Evolutionary conservation across 331 rosid species (phyloP), one percentile per base, ranked within the genome.

Genomic region (Malus hybrid): DNA sequence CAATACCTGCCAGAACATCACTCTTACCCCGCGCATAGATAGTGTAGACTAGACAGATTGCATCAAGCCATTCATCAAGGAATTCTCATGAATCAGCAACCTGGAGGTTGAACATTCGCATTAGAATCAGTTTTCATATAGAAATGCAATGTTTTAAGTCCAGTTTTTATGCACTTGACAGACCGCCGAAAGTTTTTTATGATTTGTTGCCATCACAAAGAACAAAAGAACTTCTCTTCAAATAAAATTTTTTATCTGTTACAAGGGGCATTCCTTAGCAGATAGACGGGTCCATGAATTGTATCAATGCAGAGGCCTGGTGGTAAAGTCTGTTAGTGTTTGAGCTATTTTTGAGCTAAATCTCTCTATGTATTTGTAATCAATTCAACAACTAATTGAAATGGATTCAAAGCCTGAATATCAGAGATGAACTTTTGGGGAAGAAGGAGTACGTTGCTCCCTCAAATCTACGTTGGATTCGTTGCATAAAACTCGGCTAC

Each of bases 71-170:
- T 60, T 97, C 99, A 74, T 95, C 99, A 67, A 95, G 86, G 33
- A 95, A 88, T 71, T 95, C 99, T 97, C 96, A 92, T 3, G 99
- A 90, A 76, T 92, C 99, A 52, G 97, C 96, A 81, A 92, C 97
- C 99, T 92, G 79, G 73, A 69, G 34, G 69, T 81, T 73, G 55
- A 73, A 73, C 44, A 59, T 16, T 61, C 69, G 7, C 59, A 42
- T 73, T 73, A 73, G 59, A 36, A 57, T 24, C 34, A 9, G 29
- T 42, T 34, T 31, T 16, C 39, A 46, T 39, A 34, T 72, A 56
- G 10, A 72, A 34, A 72, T 20, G 36, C 36, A 15, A 24, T 22
- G 67, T 4, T 52, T 29, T 52, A 12, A 8, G 62, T 33, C 8
- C 55, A 13, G 36, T n/a, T 46, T 75, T 42, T 57, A 36, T 15